phyloP scores from a whole-genome alignment of 164 flowering plant species.

The Kingdonia uniflora region DNA sequence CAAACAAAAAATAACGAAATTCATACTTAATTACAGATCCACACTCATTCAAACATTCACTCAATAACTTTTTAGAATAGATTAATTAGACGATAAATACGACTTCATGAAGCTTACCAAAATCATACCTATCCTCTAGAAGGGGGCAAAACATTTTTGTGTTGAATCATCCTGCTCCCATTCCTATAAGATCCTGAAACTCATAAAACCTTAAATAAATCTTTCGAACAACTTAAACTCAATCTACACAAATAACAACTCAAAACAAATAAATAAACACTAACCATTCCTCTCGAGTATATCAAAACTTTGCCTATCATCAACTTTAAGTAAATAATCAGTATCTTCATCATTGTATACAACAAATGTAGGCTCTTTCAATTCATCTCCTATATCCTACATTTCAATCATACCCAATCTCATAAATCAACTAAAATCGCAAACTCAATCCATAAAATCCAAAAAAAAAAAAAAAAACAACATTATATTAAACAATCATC shows the following conservation, averaged over 20 bases:
- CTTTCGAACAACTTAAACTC: too few relatives aligned
- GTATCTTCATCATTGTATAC: constrained; percentile 41
- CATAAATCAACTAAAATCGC: too few relatives aligned
- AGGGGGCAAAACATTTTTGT: constrained; percentile 4
- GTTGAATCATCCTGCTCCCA: constrained; percentile 2
- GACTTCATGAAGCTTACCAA: background rate
- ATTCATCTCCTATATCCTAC: constrained; percentile 45
- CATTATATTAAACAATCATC: background rate
- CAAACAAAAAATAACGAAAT: too few relatives aligned
- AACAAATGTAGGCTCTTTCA: constrained; percentile 47
- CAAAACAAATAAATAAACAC: constrained; percentile 8
- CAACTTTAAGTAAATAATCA: constrained; percentile 17
- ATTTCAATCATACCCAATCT: too few relatives aligned
- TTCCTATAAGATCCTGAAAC: constrained; percentile 6
- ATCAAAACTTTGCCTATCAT: background rate
- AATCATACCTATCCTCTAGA: constrained; percentile 13
- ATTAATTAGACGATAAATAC: background rate
- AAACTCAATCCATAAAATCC: background rate
- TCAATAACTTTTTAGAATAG: too few relatives aligned
- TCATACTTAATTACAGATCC: too few relatives aligned
- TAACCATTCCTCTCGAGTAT: constrained; percentile 30
- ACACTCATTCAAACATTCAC: too few relatives aligned
- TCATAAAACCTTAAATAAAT: background rate
- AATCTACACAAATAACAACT: background rate
- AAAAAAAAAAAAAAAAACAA: background rate